A percentile compares a stretch with the other conserved stretches of the same genome.
These are phyloP conservation scores for Theobroma cacao DNA, from an alignment of 345 rosid species.

Conservation along the genomic window DNA sequence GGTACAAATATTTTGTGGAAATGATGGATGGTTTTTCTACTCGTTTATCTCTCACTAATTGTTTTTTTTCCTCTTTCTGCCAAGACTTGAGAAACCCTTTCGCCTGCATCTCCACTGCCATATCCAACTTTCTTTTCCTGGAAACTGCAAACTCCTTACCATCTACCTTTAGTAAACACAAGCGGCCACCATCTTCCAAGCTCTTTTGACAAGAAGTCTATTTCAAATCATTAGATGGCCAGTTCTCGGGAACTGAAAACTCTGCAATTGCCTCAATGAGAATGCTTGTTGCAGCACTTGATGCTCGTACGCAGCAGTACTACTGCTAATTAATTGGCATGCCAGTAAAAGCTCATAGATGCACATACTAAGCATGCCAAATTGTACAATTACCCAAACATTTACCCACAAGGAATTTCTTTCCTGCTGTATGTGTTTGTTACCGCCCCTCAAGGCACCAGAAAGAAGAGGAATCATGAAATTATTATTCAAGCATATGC, in stretches of 20 bases:
- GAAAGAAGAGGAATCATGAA: background rate
- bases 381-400: background rate
- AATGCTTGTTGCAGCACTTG: background rate
- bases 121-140: background rate
- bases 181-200: background rate
- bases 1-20: background rate
- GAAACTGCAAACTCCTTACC: background rate
- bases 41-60: background rate
- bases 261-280: background rate
- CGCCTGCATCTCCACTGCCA: background rate
- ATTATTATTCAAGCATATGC: background rate
- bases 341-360: background rate
- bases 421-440: background rate
- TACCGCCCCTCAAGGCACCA: background rate
- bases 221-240: background rate
- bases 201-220: background rate
- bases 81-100: background rate
- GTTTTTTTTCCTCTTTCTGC: background rate
- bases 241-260: background rate
- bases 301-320: background rate
- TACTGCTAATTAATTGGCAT: background rate
- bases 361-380: background rate
- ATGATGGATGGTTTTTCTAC: background rate
- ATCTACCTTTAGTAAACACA: background rate
- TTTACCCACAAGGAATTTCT: background rate